A percentile compares a stretch with the other conserved stretches of the same genome.
Conservation (phyloP, 208 protist genomes). For the Herpetomonas samuelpessoai region DNA sequence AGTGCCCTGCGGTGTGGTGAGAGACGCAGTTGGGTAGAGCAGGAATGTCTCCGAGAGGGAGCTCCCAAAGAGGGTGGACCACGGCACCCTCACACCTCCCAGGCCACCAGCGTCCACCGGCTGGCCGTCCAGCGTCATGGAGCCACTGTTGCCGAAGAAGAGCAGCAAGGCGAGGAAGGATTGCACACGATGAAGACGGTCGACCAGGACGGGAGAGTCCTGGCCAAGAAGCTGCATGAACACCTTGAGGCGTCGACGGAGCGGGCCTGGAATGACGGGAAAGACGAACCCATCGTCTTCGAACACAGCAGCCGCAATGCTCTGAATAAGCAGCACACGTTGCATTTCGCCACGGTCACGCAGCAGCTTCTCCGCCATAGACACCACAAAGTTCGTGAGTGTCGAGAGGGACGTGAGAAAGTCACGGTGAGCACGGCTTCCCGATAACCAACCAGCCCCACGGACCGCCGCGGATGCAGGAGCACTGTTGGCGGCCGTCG, state of each 20-base stretch:
- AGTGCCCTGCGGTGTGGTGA: neutral
- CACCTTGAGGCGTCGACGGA: slow-evolving; percentile 32
- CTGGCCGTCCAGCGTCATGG: slow-evolving; percentile 19
- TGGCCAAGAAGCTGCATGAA: slow-evolving; percentile 37
- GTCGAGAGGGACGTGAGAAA: slow-evolving; percentile 36
- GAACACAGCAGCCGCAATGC: slow-evolving; percentile 32
- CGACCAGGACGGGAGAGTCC: slow-evolving; percentile 23
- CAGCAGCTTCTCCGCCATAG: slow-evolving; percentile 13
- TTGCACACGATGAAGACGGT: slow-evolving; percentile 26
- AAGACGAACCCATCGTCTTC: slow-evolving; percentile 53
- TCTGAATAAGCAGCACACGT: slow-evolving; percentile 31
- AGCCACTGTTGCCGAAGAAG: slow-evolving; percentile 49
- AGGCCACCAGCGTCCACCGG: slow-evolving; percentile 19
- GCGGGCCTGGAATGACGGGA: slow-evolving; percentile 36
- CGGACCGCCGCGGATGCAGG: slow-evolving; percentile 2
- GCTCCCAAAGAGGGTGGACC: slow-evolving; percentile 24
- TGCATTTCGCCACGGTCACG: slow-evolving; percentile 13
- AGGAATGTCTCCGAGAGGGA: neutral
- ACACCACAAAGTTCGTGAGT: slow-evolving; percentile 16
- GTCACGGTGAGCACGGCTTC: slow-evolving; percentile 51
- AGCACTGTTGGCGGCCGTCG: neutral
- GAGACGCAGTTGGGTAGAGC: neutral
- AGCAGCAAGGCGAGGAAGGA: slow-evolving; percentile 49
- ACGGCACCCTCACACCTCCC: slow-evolving; percentile 28
- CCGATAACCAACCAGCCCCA: slow-evolving; percentile 6